phyloP scores from a whole-genome alignment of 495 filamentous ascomycete genomes.

The Venustampulla echinocandica region DNA sequence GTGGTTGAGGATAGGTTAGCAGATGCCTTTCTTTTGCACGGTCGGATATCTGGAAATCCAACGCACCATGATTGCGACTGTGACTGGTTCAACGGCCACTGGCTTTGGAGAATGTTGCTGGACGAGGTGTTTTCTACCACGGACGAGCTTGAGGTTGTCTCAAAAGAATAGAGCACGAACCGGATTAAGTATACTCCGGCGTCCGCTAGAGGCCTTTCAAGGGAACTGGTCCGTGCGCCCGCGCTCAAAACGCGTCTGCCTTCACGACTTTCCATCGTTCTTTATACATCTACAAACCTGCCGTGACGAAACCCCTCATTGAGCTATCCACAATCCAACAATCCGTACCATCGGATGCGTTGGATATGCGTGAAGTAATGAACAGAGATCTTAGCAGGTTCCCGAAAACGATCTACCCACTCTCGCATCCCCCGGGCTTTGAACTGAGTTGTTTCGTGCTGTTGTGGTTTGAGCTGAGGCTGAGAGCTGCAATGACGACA shows the following conservation, averaged over 20 bases:
- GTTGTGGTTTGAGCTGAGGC: neutral
- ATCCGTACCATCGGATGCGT: conserved; percentile 11
- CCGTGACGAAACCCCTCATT: conserved; percentile 24
- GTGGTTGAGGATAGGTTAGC: neutral
- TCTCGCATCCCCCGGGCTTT: no score
- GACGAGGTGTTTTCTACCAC: no score
- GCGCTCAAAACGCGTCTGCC: no score
- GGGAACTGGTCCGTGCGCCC: no score
- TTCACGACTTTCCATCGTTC: conserved; percentile 5
- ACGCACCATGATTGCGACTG: conserved; percentile 19
- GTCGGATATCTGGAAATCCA: neutral
- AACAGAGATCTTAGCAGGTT: conserved; percentile 34
- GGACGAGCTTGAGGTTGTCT: no score
- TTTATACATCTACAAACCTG: conserved; percentile 12
- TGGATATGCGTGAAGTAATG: conserved; percentile 24
- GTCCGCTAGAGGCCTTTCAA: no score
- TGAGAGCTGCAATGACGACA: conserved; percentile 17
- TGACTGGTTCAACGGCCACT: no score
- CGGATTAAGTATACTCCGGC: no score
- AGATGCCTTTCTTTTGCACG: neutral
- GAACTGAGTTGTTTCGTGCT: no score
- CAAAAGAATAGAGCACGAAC: no score
- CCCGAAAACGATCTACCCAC: no score
- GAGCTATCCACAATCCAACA: conserved; percentile 18
- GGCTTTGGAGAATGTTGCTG: no score